Base-by-base conservation (phyloP, 1,284 basidiomycete species). In the Naganishia liquefaciens region DNA sequence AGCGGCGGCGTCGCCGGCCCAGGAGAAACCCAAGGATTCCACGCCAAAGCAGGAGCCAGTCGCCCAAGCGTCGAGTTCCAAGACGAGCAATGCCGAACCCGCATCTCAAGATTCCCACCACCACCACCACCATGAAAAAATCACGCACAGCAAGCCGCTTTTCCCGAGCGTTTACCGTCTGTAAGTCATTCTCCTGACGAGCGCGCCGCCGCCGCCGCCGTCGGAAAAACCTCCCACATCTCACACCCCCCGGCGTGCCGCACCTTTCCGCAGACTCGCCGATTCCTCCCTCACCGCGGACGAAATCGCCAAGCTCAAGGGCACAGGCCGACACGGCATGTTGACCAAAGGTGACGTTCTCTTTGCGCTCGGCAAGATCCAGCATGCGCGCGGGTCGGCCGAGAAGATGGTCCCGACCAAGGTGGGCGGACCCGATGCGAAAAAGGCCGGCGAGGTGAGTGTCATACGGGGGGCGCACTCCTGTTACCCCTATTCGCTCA, bases 301-400 rank as follows among this genome's bases (percentile, higher is more conserved):
- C 21, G 72, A 79, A 68, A 76, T 80, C 55, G 69, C 70, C 27
- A 74, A 76, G 58, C 75, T 82, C 69, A 81, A 81, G 69, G 77
- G 90, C 33, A 91, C 91, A 4, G 92, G 92, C 64, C 81, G 89
- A 54, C 84, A 90, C 53, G 91, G 91, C 19, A 93, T 92, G 89
- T 77, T 95, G 67, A 95, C 91, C 53, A 93, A 93, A 77, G 92
- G 92, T 10, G 92, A 95, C 74, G 86, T 94, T 1, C 83, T 95
- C 39, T 80, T 89, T 5, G 87, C 86, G 75, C 81, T 93, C 15
- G 91, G 91, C 39, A 87, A 87, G 76, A 70, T 78, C 61, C 70
- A 71, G 69, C 78, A 71, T 58, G 88, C 90, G 11, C 91, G 87
- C 50, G 84, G 86, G 15, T 89, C 90, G 1, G 82, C 85, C 23